A percentile compares a stretch with the other conserved stretches of the same genome.
Evolutionary conservation across 179 eudicot genomes (phyloP).

Genomic region (Dionaea muscipula): DNA sequence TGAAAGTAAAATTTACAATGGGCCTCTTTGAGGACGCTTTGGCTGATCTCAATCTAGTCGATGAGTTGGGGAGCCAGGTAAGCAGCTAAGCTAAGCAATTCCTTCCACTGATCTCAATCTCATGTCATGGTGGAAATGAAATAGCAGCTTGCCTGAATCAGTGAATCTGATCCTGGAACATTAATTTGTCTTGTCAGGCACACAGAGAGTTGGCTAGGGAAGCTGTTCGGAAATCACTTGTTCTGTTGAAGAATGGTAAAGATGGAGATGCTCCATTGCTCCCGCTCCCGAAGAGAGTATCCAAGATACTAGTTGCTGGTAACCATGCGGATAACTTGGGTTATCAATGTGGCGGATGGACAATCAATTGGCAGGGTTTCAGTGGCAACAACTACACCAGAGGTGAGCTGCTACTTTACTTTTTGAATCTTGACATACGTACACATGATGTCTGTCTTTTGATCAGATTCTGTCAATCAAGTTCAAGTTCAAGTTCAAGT

Average conservation of each 20-base stretch:
- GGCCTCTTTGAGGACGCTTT: conserved; percentile 87
- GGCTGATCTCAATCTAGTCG: conserved; percentile 57
- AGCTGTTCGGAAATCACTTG: conserved; percentile 41
- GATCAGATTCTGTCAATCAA: no score
- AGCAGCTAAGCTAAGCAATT: neutral
- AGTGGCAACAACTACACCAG: conserved; percentile 31
- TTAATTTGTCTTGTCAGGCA: conserved; percentile 21
- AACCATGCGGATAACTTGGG: conserved; percentile 45
- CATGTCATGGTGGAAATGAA: no score
- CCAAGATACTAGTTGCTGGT: conserved; percentile 40
- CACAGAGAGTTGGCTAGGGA: conserved; percentile 43
- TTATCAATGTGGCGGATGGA: conserved; percentile 50
- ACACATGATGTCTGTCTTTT: no score
- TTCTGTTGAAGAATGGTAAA: conserved; percentile 36
- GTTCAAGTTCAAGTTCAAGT: no score
- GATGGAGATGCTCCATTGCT: conserved; percentile 21
- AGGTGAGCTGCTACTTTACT: conserved; percentile 25
- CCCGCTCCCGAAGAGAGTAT: conserved; percentile 33
- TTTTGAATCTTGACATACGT: no score
- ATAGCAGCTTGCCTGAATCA: no score
- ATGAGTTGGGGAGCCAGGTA: conserved; percentile 72
- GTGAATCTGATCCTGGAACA: neutral
- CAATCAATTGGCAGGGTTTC: conserved; percentile 42
- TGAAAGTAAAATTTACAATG: conserved; percentile 50
- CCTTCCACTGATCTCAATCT: no score